phyloP scores from a whole-genome alignment of 2,329 filamentous ascomycete species.

The Aspergillus fischeri region DNA sequence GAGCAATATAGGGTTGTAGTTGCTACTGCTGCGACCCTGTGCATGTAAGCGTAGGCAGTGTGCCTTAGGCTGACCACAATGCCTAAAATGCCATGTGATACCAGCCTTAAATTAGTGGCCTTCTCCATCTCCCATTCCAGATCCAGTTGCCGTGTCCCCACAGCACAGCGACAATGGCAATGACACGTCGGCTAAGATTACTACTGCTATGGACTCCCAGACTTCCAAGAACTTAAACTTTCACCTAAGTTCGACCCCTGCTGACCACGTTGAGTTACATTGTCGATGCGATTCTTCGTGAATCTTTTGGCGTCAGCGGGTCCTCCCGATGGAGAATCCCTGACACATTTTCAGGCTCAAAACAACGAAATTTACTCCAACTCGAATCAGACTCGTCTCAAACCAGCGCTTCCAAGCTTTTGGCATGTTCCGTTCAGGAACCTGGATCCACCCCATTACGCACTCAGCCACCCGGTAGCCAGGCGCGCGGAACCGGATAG shows the following conservation, averaged over 20 bases:
- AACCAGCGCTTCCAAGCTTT: neutral
- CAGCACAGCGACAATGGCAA: no score
- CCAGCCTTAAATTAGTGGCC: neutral
- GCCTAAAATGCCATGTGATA: neutral
- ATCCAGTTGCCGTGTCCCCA: no score
- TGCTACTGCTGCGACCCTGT: no score
- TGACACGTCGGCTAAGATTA: neutral
- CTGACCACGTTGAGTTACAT: neutral
- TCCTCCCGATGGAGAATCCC: slow-evolving; percentile 7
- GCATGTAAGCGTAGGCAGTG: no score
- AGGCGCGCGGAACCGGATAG: neutral
- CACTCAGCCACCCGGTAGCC: neutral
- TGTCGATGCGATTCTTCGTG: neutral
- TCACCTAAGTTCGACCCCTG: neutral
- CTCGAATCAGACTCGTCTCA: neutral
- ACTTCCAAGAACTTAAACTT: neutral
- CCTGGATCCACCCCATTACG: neutral
- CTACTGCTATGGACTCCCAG: neutral
- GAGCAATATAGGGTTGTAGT: no score
- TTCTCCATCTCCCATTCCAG: neutral
- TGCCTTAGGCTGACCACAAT: neutral
- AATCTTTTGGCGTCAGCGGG: slow-evolving; percentile 8
- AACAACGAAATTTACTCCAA: neutral
- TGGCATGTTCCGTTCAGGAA: neutral
- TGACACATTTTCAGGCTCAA: slow-evolving; percentile 15